phyloP scores from a whole-genome alignment of 148 eudicot genomes.

The Chenopodium quinoa region DNA sequence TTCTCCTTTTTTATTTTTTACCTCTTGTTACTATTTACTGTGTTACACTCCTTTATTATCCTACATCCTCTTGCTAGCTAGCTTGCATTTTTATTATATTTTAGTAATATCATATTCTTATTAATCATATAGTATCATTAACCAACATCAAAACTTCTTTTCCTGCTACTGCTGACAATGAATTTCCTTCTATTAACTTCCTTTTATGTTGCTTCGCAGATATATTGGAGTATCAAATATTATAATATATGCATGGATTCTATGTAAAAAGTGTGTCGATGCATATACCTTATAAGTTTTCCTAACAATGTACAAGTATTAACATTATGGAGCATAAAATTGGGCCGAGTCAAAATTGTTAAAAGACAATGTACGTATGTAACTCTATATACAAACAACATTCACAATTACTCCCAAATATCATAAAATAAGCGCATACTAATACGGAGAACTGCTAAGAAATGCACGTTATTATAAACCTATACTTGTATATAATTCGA shows the following conservation, averaged over 20 bases:
- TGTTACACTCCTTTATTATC: not conserved
- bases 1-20: slow-evolving; percentile 26
- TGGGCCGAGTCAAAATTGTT: no score
- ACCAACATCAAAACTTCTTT: not conserved
- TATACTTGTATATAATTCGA: no score
- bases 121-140: slow-evolving; percentile 2
- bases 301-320: no score
- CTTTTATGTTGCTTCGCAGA: not conserved
- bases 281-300: not conserved
- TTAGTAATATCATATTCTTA: not conserved
- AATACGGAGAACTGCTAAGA: no score
- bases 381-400: no score
- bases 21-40: not conserved
- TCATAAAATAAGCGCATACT: no score
- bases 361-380: no score
- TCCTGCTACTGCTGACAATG: not conserved
- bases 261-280: not conserved
- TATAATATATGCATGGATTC: slow-evolving; percentile 3
- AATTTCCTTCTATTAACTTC: not conserved
- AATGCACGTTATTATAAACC: no score
- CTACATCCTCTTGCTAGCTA: slow-evolving; percentile 3
- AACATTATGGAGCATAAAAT: no score
- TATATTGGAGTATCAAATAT: not conserved
- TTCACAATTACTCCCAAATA: no score
- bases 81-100: slow-evolving; percentile 7